Conservation (phyloP, 2,329 filamentous ascomycete species). For the Epichloe aotearoae region DNA sequence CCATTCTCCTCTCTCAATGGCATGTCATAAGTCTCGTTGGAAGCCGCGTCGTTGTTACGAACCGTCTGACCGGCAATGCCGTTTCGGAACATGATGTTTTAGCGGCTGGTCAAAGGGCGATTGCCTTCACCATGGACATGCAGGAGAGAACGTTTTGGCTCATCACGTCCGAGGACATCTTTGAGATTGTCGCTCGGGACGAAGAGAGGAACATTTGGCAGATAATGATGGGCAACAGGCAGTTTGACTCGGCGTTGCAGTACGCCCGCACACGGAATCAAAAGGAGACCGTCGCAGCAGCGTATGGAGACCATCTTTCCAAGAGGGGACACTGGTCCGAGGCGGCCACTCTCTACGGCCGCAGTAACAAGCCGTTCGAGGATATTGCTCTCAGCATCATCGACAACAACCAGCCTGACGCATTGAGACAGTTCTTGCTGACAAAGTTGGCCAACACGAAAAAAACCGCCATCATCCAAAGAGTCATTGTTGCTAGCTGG, state of each 20-base stretch:
- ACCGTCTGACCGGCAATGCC: slow-evolving; percentile 71
- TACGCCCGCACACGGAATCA: slow-evolving; percentile 71
- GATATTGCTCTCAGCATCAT: slow-evolving; percentile 88
- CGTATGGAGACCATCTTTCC: slow-evolving; percentile 79
- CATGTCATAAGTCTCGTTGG: slow-evolving; percentile 79
- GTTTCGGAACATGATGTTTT: slow-evolving; percentile 83
- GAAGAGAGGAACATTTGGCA: slow-evolving; percentile 92
- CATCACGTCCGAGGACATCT: slow-evolving; percentile 82
- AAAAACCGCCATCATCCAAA: slow-evolving; percentile 72
- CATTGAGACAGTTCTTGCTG: slow-evolving; percentile 75
- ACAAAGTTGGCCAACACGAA: slow-evolving; percentile 74
- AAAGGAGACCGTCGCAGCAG: slow-evolving; percentile 76
- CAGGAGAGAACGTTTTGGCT: slow-evolving; percentile 98
- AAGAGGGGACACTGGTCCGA: slow-evolving; percentile 71
- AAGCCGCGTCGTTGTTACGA: slow-evolving; percentile 69
- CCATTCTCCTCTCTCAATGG: slow-evolving; percentile 83
- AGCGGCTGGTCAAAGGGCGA: slow-evolving; percentile 60
- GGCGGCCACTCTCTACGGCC: slow-evolving; percentile 81
- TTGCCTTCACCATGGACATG: slow-evolving; percentile 79
- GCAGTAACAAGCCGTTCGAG: slow-evolving; percentile 93
- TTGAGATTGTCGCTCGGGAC: slow-evolving; percentile 80
- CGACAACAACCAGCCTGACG: slow-evolving; percentile 80
- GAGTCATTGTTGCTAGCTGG: slow-evolving; percentile 92
- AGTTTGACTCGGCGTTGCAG: slow-evolving; percentile 77
- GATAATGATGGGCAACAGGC: slow-evolving; percentile 73